Conservation (phyloP, 306 rosid species). For the Abrus precatorius region DNA sequence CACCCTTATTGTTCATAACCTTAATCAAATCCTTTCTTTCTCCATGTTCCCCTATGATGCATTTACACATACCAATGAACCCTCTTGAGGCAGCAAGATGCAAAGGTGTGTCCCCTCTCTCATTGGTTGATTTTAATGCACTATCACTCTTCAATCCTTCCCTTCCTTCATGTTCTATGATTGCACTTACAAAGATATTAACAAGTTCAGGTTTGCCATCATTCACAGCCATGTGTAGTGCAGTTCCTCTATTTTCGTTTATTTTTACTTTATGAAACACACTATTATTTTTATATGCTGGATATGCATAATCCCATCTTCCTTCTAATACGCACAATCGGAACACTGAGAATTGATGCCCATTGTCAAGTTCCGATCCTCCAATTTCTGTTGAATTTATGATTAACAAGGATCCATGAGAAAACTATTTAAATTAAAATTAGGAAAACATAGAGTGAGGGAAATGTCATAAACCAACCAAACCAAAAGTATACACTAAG, state of each 20-base stretch:
- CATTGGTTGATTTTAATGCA: background rate
- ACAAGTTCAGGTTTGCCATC: slow-evolving; percentile 1
- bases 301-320: background rate
- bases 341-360: background rate
- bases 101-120: slow-evolving; percentile 26
- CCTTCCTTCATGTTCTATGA: background rate
- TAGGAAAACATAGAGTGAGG: background rate
- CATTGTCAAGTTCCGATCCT: background rate
- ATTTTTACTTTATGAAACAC: background rate
- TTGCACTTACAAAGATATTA: background rate
- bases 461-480: background rate
- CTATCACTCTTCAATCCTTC: background rate
- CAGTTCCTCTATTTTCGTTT: slow-evolving; percentile 26
- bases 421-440: no score
- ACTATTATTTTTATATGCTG: background rate
- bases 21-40: slow-evolving; percentile 34
- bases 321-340: slow-evolving; percentile 14
- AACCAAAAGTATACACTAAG: background rate
- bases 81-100: slow-evolving; percentile 35
- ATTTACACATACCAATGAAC: slow-evolving; percentile 13
- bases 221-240: slow-evolving; percentile 36
- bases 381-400: background rate
- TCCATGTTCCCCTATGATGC: background rate
- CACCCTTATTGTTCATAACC: background rate
- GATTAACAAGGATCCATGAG: no score